Evolutionary conservation across 345 rosid species (phyloP).

Genomic region (Ceriops tagal): DNA sequence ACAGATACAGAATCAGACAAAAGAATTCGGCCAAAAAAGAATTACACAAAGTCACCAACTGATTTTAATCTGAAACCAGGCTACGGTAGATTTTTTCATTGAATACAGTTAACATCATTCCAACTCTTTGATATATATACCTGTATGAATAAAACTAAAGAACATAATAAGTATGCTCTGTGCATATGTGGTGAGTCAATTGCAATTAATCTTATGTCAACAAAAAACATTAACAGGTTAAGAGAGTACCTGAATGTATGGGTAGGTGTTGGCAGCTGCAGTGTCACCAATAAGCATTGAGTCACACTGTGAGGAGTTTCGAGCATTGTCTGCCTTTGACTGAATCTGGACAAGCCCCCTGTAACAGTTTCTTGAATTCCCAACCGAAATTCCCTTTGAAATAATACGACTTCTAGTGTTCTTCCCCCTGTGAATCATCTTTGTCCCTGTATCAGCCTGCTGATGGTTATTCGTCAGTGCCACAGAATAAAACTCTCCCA

Average conservation of each 20-base stretch:
- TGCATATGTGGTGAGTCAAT: background rate
- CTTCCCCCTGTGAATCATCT: constrained; percentile 97
- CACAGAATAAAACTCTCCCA: constrained; percentile 90
- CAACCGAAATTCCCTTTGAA: constrained; percentile 86
- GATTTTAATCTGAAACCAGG: background rate
- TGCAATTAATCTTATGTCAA: background rate
- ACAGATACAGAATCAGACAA: background rate
- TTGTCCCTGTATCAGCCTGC: constrained; percentile 90
- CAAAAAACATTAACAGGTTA: background rate
- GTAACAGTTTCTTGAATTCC: constrained; percentile 77
- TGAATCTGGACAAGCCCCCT: constrained; percentile 94
- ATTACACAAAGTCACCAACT: background rate
- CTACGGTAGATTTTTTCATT: background rate
- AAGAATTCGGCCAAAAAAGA: background rate
- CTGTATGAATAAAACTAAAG: background rate
- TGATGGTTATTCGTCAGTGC: constrained; percentile 86
- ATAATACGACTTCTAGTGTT: constrained; percentile 83
- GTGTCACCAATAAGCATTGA: constrained; percentile 93
- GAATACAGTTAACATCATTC: background rate
- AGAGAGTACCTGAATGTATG: constrained; percentile 68
- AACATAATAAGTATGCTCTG: background rate
- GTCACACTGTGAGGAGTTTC: constrained; percentile 87
- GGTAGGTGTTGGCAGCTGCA: constrained; percentile 97
- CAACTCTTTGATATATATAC: background rate
- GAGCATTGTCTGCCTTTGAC: constrained; percentile 92